phyloP scores from a whole-genome alignment of 805 yeast species.

The Millerozyma acaciae region DNA sequence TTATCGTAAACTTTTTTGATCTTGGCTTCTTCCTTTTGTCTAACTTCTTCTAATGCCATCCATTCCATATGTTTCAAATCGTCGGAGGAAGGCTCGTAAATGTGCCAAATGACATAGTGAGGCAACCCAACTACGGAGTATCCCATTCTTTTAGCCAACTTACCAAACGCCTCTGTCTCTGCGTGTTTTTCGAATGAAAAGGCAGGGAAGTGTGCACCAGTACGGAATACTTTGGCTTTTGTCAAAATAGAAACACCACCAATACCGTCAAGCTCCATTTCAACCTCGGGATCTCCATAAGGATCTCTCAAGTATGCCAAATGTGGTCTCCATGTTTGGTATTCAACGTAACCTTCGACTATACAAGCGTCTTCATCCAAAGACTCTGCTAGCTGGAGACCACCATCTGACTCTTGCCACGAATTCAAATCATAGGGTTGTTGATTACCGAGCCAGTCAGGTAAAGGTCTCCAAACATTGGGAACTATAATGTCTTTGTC shows the following conservation, averaged over 20 bases:
- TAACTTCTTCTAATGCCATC: conserved; percentile 78
- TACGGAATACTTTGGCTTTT: conserved; percentile 79
- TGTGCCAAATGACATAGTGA: conserved; percentile 95
- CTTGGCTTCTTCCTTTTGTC: conserved; percentile 59
- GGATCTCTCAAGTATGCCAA: conserved; percentile 93
- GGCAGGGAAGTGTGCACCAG: conserved; percentile 94
- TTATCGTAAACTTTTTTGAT: conserved; percentile 62
- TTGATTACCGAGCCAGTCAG: conserved; percentile 80
- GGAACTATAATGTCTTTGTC: conserved; percentile 91
- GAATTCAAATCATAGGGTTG: conserved; percentile 84
- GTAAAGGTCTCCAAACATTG: conserved; percentile 87
- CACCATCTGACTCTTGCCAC: conserved; percentile 85
- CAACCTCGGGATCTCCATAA: conserved; percentile 89
- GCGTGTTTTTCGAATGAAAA: conserved; percentile 95
- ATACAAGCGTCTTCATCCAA: conserved; percentile 93
- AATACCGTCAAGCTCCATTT: conserved; percentile 91
- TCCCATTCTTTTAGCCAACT: conserved; percentile 82
- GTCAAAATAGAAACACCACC: conserved; percentile 95
- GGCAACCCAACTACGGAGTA: conserved; percentile 85
- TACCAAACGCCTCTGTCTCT: conserved; percentile 96
- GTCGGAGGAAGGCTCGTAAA: conserved; percentile 91
- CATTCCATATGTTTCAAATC: conserved; percentile 81
- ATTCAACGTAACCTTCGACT: conserved; percentile 96
- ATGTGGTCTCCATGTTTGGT: conserved; percentile 98
- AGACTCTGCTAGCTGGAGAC: conserved; percentile 66